Conservation (phyloP, 306 rosid species). For the Cicer yamashitae region DNA sequence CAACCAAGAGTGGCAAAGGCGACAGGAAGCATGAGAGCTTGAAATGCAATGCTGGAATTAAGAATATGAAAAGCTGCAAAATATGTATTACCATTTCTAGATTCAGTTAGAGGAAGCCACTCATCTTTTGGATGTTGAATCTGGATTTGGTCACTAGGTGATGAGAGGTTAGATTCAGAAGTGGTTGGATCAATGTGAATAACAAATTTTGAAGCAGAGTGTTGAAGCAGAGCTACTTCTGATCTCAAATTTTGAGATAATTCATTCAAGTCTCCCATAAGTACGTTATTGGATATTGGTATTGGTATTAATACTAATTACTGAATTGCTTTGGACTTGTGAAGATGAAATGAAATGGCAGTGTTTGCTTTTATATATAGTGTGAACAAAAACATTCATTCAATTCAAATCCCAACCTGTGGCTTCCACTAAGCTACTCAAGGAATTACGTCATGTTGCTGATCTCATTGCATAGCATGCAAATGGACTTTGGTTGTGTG, state of each 20-base stretch:
- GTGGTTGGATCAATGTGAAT: slow-evolving; percentile 16
- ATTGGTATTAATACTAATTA: not conserved
- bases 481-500: too few relatives aligned
- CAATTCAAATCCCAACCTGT: not conserved
- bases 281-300: not conserved
- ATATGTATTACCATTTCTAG: slow-evolving; percentile 57
- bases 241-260: not conserved
- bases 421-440: not conserved
- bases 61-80: slow-evolving; percentile 56
- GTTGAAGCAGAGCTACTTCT: slow-evolving; percentile 10
- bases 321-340: not conserved
- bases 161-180: not conserved
- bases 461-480: slow-evolving; percentile 10
- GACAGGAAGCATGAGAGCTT: slow-evolving; percentile 67
- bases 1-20: slow-evolving; percentile 77
- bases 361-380: not conserved
- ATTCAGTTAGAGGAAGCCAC: slow-evolving; percentile 73
- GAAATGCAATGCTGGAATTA: slow-evolving; percentile 63
- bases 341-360: not conserved
- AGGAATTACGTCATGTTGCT: slow-evolving; percentile 32
- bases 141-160: not conserved
- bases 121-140: slow-evolving; percentile 49
- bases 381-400: not conserved
- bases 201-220: not conserved
- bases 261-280: slow-evolving; percentile 34